A percentile compares a stretch with the other conserved stretches of the same genome.
Conservation (phyloP, 2,329 filamentous ascomycete species). For the Stenocarpella maydis region DNA sequence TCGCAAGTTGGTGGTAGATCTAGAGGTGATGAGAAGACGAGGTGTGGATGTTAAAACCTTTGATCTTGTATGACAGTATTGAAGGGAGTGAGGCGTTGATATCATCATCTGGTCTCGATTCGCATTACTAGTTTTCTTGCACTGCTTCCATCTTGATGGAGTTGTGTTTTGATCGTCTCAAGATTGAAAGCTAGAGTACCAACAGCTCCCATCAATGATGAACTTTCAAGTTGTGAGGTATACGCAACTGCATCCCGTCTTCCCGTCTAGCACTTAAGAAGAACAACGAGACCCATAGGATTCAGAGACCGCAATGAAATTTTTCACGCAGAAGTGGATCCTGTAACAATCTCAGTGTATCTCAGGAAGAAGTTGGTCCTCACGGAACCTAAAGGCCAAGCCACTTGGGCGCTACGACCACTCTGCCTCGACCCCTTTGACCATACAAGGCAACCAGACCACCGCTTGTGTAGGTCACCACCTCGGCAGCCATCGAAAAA, state of each 20-base stretch:
- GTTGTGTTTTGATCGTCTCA: too few species aligned
- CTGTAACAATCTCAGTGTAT: too few species aligned
- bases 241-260: too few species aligned
- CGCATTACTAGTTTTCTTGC: neutral
- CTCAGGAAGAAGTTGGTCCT: too few species aligned
- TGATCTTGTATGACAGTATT: neutral
- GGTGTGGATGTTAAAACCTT: neutral
- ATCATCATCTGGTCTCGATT: neutral
- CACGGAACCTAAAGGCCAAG: neutral
- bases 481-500: neutral
- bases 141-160: neutral
- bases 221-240: too few species aligned
- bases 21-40: neutral
- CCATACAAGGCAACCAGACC: neutral
- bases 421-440: neutral
- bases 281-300: too few species aligned
- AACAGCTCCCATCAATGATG: too few species aligned
- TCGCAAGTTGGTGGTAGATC: neutral
- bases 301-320: too few species aligned
- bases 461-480: slow-evolving; percentile 5
- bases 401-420: neutral
- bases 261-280: too few species aligned
- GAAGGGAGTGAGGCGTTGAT: neutral
- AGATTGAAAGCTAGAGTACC: too few species aligned
- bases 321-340: too few species aligned